phyloP scores from a whole-genome alignment of 2,329 filamentous ascomycete genomes.

The Penicillium sp. region DNA sequence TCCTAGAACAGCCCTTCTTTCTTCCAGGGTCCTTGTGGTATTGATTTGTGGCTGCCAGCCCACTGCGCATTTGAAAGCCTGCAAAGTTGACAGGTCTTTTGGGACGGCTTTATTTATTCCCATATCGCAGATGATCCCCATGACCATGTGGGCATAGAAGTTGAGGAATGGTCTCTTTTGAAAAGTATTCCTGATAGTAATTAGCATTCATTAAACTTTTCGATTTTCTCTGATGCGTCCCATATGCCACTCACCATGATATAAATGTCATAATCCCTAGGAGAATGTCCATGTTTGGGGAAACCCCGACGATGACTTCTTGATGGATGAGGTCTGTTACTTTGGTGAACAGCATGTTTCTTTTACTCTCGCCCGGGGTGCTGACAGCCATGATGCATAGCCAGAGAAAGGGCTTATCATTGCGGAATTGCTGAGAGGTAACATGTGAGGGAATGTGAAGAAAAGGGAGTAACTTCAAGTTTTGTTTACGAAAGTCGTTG shows the following conservation, averaged over 20 bases:
- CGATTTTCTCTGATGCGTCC: not conserved
- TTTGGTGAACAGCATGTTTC: conserved; percentile 15
- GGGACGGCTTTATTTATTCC: conserved; percentile 22
- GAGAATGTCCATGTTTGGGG: conserved; percentile 22
- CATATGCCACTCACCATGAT: conserved; percentile 17
- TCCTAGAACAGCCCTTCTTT: conserved; percentile 51
- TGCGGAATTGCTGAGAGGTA: conserved; percentile 29
- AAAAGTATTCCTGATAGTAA: conserved; percentile 20
- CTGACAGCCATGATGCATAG: conserved; percentile 39
- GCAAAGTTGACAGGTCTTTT: conserved; percentile 17
- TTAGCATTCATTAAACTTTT: not conserved
- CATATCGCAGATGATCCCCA: conserved; percentile 25
- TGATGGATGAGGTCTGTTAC: conserved; percentile 23
- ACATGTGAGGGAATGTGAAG: conserved; percentile 21
- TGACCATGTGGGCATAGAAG: conserved; percentile 22
- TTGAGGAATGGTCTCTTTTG: conserved; percentile 19
- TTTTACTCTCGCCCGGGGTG: conserved; percentile 13
- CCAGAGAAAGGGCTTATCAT: conserved; percentile 42
- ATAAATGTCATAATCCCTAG: conserved; percentile 23
- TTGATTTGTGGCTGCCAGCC: conserved; percentile 16
- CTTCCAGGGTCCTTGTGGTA: conserved; percentile 48
- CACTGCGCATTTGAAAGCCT: conserved; percentile 21
- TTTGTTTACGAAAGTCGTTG: conserved; percentile 20
- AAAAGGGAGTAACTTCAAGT: conserved; percentile 32
- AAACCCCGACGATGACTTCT: conserved; percentile 20